A percentile compares a stretch with the other conserved stretches of the same genome.
Conservation (phyloP, 495 filamentous ascomycete species). For the Astrocystis sublimbata region DNA sequence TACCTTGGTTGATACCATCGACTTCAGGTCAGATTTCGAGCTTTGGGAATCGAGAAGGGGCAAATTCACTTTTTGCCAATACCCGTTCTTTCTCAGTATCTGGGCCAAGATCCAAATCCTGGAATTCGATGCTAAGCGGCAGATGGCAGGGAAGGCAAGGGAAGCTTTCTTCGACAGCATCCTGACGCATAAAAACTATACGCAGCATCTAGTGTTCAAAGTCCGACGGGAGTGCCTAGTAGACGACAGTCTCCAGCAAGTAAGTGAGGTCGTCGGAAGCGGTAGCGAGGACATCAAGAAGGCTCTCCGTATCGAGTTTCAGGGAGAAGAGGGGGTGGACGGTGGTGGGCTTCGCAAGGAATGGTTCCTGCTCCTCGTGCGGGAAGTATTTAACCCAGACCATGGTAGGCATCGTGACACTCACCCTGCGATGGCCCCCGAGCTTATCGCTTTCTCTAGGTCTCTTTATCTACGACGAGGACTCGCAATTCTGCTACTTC, state of each 20-base stretch:
- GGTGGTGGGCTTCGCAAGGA: conserved; percentile 91
- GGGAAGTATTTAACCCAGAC: conserved; percentile 90
- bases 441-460: conserved; percentile 47
- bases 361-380: conserved; percentile 90
- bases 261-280: conserved; percentile 83
- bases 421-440: not conserved
- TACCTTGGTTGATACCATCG: conserved; percentile 78
- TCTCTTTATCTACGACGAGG: conserved; percentile 92
- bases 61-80: conserved; percentile 90
- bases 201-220: conserved; percentile 77
- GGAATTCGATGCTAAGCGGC: conserved; percentile 84
- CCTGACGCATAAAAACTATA: conserved; percentile 67
- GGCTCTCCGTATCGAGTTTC: conserved; percentile 81
- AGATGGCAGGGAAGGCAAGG: conserved; percentile 88
- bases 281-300: conserved; percentile 92
- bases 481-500: conserved; percentile 93
- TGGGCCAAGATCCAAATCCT: conserved; percentile 92
- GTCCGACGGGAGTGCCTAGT: conserved; percentile 87
- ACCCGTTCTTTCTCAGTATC: conserved; percentile 91
- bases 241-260: conserved; percentile 82
- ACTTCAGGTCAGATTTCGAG: conserved; percentile 87
- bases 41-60: conserved; percentile 75
- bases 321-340: conserved; percentile 89
- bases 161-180: conserved; percentile 93
- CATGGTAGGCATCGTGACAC: conserved; percentile 62